Evolutionary conservation across 306 rosid genomes (phyloP).

Genomic region (Glycine soja): DNA sequence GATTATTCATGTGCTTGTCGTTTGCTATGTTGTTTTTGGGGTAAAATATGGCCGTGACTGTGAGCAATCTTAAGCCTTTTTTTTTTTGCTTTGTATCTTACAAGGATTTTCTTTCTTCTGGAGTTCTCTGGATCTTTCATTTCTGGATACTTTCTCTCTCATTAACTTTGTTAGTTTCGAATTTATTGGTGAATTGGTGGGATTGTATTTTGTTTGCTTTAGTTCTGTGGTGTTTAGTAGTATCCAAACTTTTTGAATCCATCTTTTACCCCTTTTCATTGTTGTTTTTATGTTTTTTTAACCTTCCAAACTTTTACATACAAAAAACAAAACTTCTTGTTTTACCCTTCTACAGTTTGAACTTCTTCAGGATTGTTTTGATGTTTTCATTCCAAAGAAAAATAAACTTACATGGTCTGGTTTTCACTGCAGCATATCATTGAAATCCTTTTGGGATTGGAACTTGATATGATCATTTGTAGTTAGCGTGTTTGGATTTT

Average conservation of each 20-base stretch:
- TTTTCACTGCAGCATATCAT: conserved; percentile 54
- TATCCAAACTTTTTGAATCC: conserved; percentile 43
- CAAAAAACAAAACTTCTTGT: not conserved
- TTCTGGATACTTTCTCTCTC: conserved; percentile 29
- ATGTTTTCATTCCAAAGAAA: not conserved
- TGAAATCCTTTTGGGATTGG: conserved; percentile 46
- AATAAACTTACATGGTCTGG: conserved; percentile 47
- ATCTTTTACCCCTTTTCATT: conserved; percentile 26
- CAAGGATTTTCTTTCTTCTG: not conserved
- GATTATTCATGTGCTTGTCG: conserved; percentile 41
- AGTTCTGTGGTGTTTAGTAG: conserved; percentile 17
- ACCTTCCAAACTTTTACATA: conserved; percentile 15
- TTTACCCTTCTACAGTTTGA: conserved; percentile 22
- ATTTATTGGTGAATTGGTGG: conserved; percentile 39
- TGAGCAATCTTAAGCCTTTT: conserved; percentile 4
- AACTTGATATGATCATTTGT: conserved; percentile 52
- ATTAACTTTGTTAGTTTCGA: conserved; percentile 35
- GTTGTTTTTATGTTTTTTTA: conserved; percentile 8
- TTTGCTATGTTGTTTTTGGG: conserved; percentile 21
- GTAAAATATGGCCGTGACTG: conserved; percentile 24
- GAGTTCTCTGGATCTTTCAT: conserved; percentile 53
- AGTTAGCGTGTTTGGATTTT: too few species aligned
- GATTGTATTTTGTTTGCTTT: conserved; percentile 40
- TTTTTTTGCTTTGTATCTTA: conserved; percentile 6
- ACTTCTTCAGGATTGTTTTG: conserved; percentile 32